Evolutionary conservation across 495 filamentous ascomycete species (phyloP), one percentile per base, ranked within the genome.

Genomic region (Trichocladium uniseriatum): DNA sequence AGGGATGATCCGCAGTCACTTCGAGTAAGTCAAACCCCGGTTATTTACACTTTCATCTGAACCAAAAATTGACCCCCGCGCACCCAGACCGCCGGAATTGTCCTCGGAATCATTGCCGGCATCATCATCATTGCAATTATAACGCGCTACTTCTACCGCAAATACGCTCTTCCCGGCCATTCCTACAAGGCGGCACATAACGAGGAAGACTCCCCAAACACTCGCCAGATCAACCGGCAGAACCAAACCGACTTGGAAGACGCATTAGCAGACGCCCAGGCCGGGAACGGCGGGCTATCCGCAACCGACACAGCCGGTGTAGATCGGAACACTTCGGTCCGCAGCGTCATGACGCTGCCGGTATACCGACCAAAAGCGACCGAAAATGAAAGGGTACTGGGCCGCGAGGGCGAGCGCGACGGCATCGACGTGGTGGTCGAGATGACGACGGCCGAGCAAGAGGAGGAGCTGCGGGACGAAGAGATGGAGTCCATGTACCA

Each of bases 401-500:
- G 80, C 13, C 79, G 92, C 0, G 92, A 94, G 65, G 92, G 92
- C 28, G 92, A 98, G 61, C 78, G 92, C 21, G 90, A 71, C 37
- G 92, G 92, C 3, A 90, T 98, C 55, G 92, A 98, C 56, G 77
- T 86, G 29, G 90, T 98, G 3, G 70, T 97, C 24, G 92, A 98
- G 63, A 55, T 66, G 54, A 71, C 66, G n/a, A 67, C 70, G 5
- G 68, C 57, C 10, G 68, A 70, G 53, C 66, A 90, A 40, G 80
- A 92, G 57, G 92, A 98, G 58, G 65, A 63, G 2, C 71, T 89
- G 31, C 76, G 92, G n/a, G 90, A 97, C 48, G 80, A 86, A 28
- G 84, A 97, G 58, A 97, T 97, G 92, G 85, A 90, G 38, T 76
- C 86, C 7, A 64, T 97, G 20, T 98, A 94, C 66, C 87, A 94